These are phyloP conservation scores for Aquilaria agallochum DNA, from an alignment of 441 rosid species.

Conservation along the genomic window DNA sequence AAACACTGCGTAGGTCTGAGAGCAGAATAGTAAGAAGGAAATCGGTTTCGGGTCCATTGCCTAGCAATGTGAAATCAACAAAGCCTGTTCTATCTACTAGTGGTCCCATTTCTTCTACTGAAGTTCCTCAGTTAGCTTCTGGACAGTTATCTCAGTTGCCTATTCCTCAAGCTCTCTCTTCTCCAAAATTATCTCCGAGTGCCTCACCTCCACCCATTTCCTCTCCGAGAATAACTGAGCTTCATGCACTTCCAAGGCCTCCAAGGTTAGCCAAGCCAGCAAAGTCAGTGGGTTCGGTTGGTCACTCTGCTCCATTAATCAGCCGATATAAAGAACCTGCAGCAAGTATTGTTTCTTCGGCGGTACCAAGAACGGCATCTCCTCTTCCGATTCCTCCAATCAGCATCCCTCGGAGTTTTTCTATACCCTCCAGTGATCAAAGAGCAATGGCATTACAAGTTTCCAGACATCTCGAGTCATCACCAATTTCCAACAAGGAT, in stretches of 20 bases:
- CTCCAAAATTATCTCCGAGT: conserved; percentile 72
- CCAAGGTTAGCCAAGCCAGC: conserved; percentile 55
- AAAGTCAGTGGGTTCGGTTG: conserved; percentile 46
- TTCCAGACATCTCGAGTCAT: conserved; percentile 40
- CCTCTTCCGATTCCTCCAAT: conserved; percentile 80
- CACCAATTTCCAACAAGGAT: conserved; percentile 31
- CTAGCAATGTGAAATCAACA: conserved; percentile 43
- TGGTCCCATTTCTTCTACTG: conserved; percentile 42
- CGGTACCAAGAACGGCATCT: conserved; percentile 46
- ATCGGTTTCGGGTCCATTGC: conserved; percentile 78
- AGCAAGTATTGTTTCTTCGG: conserved; percentile 31
- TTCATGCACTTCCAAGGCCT: conserved; percentile 97
- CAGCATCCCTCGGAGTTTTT: conserved; percentile 67
- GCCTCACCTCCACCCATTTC: conserved; percentile 87
- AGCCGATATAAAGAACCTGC: conserved; percentile 58
- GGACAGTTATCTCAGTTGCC: conserved; percentile 38
- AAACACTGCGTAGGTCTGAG: conserved; percentile 26
- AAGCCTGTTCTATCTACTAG: conserved; percentile 42
- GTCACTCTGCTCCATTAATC: conserved; percentile 84
- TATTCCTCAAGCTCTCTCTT: conserved; percentile 42
- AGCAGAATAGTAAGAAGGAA: conserved; percentile 47
- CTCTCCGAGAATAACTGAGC: conserved; percentile 78
- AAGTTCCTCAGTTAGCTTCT: conserved; percentile 39
- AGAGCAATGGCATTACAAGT: conserved; percentile 55
- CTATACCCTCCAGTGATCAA: conserved; percentile 82